phyloP scores from a whole-genome alignment of 2,329 filamentous ascomycete genomes.

The Fusarium sp. region DNA sequence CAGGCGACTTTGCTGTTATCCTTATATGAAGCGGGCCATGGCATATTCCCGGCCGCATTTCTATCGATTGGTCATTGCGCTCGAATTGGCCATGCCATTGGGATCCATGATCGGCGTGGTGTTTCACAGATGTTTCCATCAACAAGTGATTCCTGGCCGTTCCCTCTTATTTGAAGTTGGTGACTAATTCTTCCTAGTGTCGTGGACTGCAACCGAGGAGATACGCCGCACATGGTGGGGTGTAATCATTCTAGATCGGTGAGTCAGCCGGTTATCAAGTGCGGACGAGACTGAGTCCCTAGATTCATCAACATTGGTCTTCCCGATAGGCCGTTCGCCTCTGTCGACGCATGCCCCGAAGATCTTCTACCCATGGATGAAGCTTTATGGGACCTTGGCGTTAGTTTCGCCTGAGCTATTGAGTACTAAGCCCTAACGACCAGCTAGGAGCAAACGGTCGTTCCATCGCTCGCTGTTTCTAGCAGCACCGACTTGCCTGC shows the following conservation, averaged over 20 bases:
- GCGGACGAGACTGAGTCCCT: background rate
- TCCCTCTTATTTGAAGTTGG: background rate
- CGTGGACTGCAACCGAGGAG: slow-evolving; percentile 23
- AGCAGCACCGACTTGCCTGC: slow-evolving; percentile 11
- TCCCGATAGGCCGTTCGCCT: slow-evolving; percentile 10
- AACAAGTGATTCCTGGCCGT: background rate
- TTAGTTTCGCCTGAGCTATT: background rate
- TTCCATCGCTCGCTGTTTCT: slow-evolving; percentile 16
- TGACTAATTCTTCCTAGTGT: slow-evolving; percentile 4
- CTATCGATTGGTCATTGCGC: slow-evolving; percentile 9
- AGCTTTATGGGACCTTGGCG: slow-evolving; percentile 8
- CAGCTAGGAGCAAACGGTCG: slow-evolving; percentile 8
- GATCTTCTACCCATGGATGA: slow-evolving; percentile 23
- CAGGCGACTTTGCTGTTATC: slow-evolving; percentile 2
- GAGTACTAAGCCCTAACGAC: background rate
- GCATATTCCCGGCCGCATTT: slow-evolving; percentile 16
- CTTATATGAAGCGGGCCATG: slow-evolving; percentile 9
- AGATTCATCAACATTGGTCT: slow-evolving; percentile 18
- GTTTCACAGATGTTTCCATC: slow-evolving; percentile 11
- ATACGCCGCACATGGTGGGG: slow-evolving; percentile 19
- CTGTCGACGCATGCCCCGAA: slow-evolving; percentile 10
- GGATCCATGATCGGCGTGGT: slow-evolving; percentile 12
- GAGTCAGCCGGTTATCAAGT: background rate
- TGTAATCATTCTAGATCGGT: slow-evolving; percentile 17
- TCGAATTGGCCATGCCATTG: slow-evolving; percentile 13